These are phyloP conservation scores for Podaxis sp. DNA, from an alignment of 768 basidiomycete genomes.

Conservation along the genomic window DNA sequence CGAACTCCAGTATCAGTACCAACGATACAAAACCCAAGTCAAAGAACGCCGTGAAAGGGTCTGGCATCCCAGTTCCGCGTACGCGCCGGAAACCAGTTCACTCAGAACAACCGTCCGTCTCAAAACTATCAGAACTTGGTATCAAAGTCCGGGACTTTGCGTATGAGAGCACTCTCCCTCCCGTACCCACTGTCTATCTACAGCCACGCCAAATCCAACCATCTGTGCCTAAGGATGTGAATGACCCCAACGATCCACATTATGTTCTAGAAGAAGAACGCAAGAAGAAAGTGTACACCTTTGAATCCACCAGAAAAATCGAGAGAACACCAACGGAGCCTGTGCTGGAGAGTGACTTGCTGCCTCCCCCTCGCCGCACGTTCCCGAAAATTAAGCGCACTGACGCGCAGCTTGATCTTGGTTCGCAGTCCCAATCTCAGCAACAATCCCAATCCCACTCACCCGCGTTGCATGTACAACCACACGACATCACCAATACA, in stretches of 20 bases:
- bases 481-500: too few species aligned
- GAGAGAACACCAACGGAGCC: constrained; percentile 35
- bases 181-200: constrained; percentile 50
- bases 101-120: constrained; percentile 23
- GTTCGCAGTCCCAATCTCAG: constrained; percentile 1
- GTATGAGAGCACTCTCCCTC: constrained; percentile 64
- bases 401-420: constrained; percentile 10
- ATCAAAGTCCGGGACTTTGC: constrained; percentile 63
- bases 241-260: constrained; percentile 14
- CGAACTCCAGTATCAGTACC: not conserved
- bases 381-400: constrained; percentile 26
- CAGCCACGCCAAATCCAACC: constrained; percentile 50
- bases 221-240: constrained; percentile 25
- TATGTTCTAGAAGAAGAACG: constrained; percentile 17
- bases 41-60: not conserved
- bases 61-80: not conserved
- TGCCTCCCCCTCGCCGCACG: constrained; percentile 22
- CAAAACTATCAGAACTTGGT: constrained; percentile 28
- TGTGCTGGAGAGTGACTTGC: constrained; percentile 18
- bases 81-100: not conserved
- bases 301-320: constrained; percentile 22
- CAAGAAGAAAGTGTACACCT: constrained; percentile 12
- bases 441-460: not conserved
- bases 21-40: not conserved
- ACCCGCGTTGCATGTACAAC: not conserved